Evolutionary conservation across 768 basidiomycete genomes (phyloP), one percentile per base, ranked within the genome.

Genomic region (Krasilnikovozyma curviuscula): DNA sequence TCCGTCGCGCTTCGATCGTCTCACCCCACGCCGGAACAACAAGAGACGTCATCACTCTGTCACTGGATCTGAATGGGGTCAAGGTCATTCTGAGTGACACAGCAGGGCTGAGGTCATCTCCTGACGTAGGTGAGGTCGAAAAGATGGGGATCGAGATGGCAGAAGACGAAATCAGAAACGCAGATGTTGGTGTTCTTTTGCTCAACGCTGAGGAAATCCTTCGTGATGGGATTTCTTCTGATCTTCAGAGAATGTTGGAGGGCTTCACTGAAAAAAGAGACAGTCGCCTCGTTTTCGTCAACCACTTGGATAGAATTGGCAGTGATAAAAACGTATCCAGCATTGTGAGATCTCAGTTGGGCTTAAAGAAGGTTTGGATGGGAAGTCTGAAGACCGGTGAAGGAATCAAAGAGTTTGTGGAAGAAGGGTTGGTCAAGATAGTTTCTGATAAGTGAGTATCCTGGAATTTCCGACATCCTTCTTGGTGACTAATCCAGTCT

Each of bases 1-100:
- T 81, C 54, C 71, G 85, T 13, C 82, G 84, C 52, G 85, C 83
- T 1, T 83, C 88, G 0, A 89, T 93, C 46, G 83, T 88, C 13
- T 86, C 86, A 0, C 71, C 79, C 3, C 69, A 84, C 18, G 81
- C 86, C 0, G 86, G 86, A 0, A 93, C 86, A 2, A 93, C 86
- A 5, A 71, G 88, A 23, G 88, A 91, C 57, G 73, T 89, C 8
- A 70, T 93, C 2, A 80, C 83, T 55, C 68, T 88, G 16, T 78
- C 83, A 0, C 71, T 93, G 1, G 83, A 93, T 61, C 78, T 89
- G n/a, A 81, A 76, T 9, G 86, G 86, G 0, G 65, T 85, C 28
- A 85, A 84, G 0, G 72, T 89, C 5, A 69, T 80, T 23, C 70
- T 86, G 12, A 73, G 78, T 1, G 88, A 93, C 60, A 91, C 88